Evolutionary conservation across 2,329 filamentous ascomycete genomes (phyloP), one percentile per base, ranked within the genome.

Genomic region (Botrytis aclada): DNA sequence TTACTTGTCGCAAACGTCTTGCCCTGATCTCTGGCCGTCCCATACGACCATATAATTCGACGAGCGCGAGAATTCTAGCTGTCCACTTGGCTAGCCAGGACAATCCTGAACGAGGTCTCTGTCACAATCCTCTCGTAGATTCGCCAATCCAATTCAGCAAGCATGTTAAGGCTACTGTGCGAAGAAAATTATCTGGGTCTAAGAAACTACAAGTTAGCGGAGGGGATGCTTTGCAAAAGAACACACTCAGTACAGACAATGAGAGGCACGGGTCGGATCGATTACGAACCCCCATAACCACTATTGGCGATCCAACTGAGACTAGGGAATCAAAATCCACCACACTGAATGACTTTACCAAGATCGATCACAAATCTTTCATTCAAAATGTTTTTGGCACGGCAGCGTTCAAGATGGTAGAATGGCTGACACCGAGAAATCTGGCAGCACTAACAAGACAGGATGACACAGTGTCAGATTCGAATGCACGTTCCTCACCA

Each of bases 1-100:
- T 95, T 79, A 94, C 90, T 74, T 94, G 89, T 80, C 89, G 92
- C 72, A 92, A 88, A 81, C 88, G 92, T 76, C 83, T 90, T 58
- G n/a, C 65, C n/a, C 83, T 90, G 22, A 87, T 89, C 39, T 88
- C 87, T 47, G 88, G 89, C 75, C 87, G 87, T 0, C 93, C 93
- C 3, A 88, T 94, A 77, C 90, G 93, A 74, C 88, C 91, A 78
- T 96, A 95, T 78, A 97, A 92, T 73, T 87, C 91, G 34, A 89
- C 94, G 63, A 97, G 93, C 78, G 94, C 94, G 14, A 88, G 93
- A 78, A 93, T 92, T 1, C 83, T 97, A 45, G 94, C 94, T 20
- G 88, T 93, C 72, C 93, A 93, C 78, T 86, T 97, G 69, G 93
- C 94, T 16, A 93, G 91, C 78, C 90, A 94, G 79, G 92, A 95